Base-by-base conservation (phyloP, 371 early-diverging fungal species). In the Circinella minor region DNA sequence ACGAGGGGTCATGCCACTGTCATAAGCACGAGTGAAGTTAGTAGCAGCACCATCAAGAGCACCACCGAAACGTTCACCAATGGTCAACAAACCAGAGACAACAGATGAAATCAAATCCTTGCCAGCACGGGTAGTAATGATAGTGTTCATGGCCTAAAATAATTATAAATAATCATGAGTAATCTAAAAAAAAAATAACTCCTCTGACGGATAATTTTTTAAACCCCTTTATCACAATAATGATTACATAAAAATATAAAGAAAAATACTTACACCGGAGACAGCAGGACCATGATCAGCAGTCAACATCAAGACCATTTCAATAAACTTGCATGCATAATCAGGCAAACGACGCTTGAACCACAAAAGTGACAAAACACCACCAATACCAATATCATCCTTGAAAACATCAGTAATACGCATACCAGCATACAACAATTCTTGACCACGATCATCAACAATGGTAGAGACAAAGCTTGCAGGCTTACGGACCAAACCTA, bases 291-390 rank as follows among this genome's bases (percentile, higher is more conserved):
- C 99, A 80, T 98, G 99, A 86, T 98, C 99, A 18, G 99, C 99
- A 15, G 99, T 98, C 77, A 98, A 85, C 98, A 98, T 98, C 63
- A 98, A 89, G 34, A 98, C 96, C 99, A 98, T 98, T 81, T 98
- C 99, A 71, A 98, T 96, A 77, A 98, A 98, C 87, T 93, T 92
- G 86, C 93, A 90, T 14, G 98, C 99, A 81, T 96, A 98, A 69
- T 86, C 85, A 17, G 99, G 99, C 74, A 98, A 85, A 59, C 98
- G 91, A 66, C 99, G 91, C 91, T 97, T 96, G 91, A 98, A 98
- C 99, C 99, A 98, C 79, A 98, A 84, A 55, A 98, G 90, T 49
- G 94, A 93, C 66, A 98, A 82, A 11, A 98, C 99, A 70, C 99
- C 99, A 76, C 99, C 99, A 66, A 98, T 94, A 75, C 99, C 99